phyloP scores from a whole-genome alignment of 495 filamentous ascomycete genomes.

The Neurospora sp. region DNA sequence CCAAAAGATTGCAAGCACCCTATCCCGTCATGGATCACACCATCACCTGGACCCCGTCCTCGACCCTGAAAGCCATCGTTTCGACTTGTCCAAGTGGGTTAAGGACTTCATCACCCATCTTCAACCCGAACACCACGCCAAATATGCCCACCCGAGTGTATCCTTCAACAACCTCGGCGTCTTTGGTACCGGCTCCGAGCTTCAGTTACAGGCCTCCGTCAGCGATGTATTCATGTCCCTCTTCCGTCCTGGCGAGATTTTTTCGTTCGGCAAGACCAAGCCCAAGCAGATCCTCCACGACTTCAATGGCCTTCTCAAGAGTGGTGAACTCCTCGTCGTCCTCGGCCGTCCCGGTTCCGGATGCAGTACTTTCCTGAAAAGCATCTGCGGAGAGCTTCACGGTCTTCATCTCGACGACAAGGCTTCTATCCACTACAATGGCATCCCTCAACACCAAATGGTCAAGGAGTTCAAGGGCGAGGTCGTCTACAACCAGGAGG shows the following conservation, averaged over 20 bases:
- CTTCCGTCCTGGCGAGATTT: conserved; percentile 35
- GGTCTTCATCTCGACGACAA: conserved; percentile 34
- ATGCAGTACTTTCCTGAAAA: conserved; percentile 56
- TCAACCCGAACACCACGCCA: conserved; percentile 13
- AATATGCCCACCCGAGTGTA: conserved; percentile 22
- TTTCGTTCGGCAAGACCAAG: conserved; percentile 21
- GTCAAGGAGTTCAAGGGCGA: conserved; percentile 53
- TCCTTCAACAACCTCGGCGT: conserved; percentile 44
- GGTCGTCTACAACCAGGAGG: conserved; percentile 44
- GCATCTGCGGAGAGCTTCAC: conserved; percentile 56
- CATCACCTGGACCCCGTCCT: conserved; percentile 5
- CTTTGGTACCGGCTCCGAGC: conserved; percentile 41
- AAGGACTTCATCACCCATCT: conserved; percentile 12
- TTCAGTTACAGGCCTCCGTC: conserved; percentile 49
- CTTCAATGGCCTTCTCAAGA: conserved; percentile 63
- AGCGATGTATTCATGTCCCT: conserved; percentile 38
- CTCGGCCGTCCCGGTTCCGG: conserved; percentile 58
- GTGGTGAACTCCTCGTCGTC: conserved; percentile 72
- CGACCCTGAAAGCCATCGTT: conserved; percentile 13
- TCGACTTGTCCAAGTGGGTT: conserved; percentile 16
- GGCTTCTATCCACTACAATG: conserved; percentile 42
- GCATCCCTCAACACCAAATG: conserved; percentile 40
- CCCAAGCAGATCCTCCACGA: conserved; percentile 52
- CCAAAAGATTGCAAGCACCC: conserved; percentile 14
- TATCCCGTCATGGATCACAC: conserved; percentile 10